Evolutionary conservation across 116 monocot species (phyloP), one percentile per base, ranked within the genome.

Genomic region (Posidonia oceanica): DNA sequence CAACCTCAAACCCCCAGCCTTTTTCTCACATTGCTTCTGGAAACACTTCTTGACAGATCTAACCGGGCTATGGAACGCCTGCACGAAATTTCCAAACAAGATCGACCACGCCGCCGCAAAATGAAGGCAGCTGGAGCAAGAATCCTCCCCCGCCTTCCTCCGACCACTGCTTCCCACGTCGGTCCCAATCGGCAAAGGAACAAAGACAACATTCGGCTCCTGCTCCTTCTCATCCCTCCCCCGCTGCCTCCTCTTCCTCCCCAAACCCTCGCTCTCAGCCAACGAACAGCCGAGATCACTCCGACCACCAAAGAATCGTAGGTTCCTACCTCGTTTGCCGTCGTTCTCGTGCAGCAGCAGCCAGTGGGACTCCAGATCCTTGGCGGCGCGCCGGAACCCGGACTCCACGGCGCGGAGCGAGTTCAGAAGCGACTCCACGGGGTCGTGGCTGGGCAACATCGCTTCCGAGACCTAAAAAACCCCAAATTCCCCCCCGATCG

Each of bases 11-110:
- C 8, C 4, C 44, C 39, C 54, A 7, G 72, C 72, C 23, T 77
- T 77, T 44, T 69, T 55, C 36, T 18, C 48, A 22, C 61, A 60
- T 40, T 71, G 77, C 63, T 78, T 77, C 48, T 71, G 73, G 51
- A 86, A 83, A 54, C 88, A 77, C 70, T 80, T 86, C 70, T 62
- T 88, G 2, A 74, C 78, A 10, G 83, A 84, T 68, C 79, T 86
- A 36, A 91, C 52, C 40, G 83, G 75, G 51, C 67, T 75, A 36
- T 87, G 87, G 52, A 91, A 51, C 2, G 80, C 78, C 74, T 85
- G 83, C 17, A 76, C 54, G 66, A 93, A 80, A 18, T 66, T 70
- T 61, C 75, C 72, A 56, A 89, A 22, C 55, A 84, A 73, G 18
- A 84, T 5, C 3, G 82, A 79, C 86, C 82, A 80, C 39, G 39